A percentile compares a stretch with the other conserved stretches of the same genome.
Conservation (phyloP, 2,329 filamentous ascomycete species). For the Hypoxylon sp. region DNA sequence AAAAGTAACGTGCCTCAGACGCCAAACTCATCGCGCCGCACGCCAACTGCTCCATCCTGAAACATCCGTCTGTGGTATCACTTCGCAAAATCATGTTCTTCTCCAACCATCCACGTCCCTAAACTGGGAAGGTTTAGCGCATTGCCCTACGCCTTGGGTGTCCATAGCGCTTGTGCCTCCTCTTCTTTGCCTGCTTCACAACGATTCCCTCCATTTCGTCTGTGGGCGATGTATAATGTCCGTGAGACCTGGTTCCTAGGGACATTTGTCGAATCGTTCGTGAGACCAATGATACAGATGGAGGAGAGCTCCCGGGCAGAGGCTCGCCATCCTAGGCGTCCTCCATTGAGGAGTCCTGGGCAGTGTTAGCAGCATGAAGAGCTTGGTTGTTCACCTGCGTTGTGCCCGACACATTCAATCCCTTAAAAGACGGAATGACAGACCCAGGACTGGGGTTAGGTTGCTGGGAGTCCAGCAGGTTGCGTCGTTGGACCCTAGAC, state of each 20-base stretch:
- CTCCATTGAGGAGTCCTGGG: neutral
- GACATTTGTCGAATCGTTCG: neutral
- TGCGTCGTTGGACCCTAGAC: neutral
- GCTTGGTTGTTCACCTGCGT: neutral
- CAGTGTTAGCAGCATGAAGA: neutral
- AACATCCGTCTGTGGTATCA: conserved; percentile 7
- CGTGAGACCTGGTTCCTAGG: neutral
- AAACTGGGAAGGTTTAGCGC: neutral
- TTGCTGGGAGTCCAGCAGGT: neutral
- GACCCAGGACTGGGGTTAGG: neutral
- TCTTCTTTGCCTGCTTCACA: neutral
- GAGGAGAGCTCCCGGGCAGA: neutral
- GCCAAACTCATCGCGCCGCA: conserved; percentile 1
- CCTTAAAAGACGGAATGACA: neutral
- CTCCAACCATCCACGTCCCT: neutral
- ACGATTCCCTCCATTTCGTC: neutral
- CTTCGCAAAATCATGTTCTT: neutral
- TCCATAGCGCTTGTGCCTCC: neutral
- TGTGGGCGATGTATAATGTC: neutral
- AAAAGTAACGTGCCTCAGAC: neutral
- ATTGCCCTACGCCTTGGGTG: neutral
- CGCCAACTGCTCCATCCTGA: neutral
- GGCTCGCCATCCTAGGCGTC: neutral
- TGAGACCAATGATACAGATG: neutral
- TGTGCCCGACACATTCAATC: neutral